Base-by-base conservation (phyloP, 2,329 filamentous ascomycete genomes). In the Diaporthe helianthi region DNA sequence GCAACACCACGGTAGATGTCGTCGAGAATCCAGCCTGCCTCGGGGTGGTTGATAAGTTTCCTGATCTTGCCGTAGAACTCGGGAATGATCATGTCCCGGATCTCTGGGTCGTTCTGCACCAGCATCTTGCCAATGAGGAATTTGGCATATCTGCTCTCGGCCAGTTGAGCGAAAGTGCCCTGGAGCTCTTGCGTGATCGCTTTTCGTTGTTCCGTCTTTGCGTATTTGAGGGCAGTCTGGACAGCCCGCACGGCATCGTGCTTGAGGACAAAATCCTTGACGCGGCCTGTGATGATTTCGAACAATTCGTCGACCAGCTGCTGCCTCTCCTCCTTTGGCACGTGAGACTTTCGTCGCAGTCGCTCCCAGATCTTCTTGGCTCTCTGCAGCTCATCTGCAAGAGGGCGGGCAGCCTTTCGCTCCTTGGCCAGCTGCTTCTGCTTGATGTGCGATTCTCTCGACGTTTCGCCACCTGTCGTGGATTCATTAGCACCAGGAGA, bases 331-430 rank as follows among this genome's bases (percentile, higher is more conserved):
- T 97, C 93, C 75, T 91, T 90, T 49, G 94, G 92, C 1, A 99
- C 93, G 76, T 98, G 93, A 3, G 94, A 97, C 83, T 98, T 98
- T 75, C 93, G 87, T 73, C 96, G 91, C 77, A 99, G 83, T 71
- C 92, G 89, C 83, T 99, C 96, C 97, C 96, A 99, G 65, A 99
- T 87, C 83, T 98, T 97, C 86, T 99, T 99, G 66, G 93, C 92
- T 72, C 94, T 90, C 72, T 91, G 88, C 73, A 98, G 90, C 76
- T 92, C 89, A 79, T 98, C 94, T 77, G 95, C 94, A 74, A 98
- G 90, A 29, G 96, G 96, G 82, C 98, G 98, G 52, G 92, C 91
- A 46, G 93, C 91, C 84, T 94, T 98, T 74, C 97, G 93, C 79
- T 98, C 95, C 76, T 90, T 91, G 29, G 90, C 91, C 63, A 98